Evolutionary conservation across 2,329 filamentous ascomycete species (phyloP).

Genomic region (Fusarium sp.): DNA sequence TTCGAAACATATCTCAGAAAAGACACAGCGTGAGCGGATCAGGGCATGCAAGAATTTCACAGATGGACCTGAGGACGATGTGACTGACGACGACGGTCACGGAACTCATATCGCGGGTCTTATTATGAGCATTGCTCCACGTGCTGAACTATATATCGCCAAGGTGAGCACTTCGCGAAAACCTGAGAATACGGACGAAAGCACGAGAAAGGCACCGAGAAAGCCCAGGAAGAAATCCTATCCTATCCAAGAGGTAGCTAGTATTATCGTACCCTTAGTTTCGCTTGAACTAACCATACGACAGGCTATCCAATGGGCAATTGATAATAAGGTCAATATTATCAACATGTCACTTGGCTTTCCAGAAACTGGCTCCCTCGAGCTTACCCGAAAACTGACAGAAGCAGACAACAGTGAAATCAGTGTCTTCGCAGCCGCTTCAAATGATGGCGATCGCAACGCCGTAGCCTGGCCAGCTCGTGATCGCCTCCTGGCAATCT

Average conservation of each 20-base stretch:
- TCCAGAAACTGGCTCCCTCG: conserved; percentile 17
- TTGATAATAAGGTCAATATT: conserved; percentile 24
- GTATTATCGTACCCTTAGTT: too few relatives aligned
- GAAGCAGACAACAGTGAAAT: conserved; percentile 13
- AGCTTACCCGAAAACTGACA: conserved; percentile 15
- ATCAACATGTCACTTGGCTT: conserved; percentile 34
- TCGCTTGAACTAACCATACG: neutral
- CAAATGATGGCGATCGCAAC: conserved; percentile 27
- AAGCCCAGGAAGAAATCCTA: neutral
- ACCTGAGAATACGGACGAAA: neutral
- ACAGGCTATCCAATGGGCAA: conserved; percentile 29
- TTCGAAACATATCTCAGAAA: conserved; percentile 1
- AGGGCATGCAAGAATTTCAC: conserved; percentile 25
- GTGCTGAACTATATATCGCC: conserved; percentile 27
- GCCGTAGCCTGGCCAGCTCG: conserved; percentile 31
- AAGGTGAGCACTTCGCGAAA: conserved; percentile 12
- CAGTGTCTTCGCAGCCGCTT: conserved; percentile 30
- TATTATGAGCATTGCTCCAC: conserved; percentile 25
- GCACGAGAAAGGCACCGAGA: neutral
- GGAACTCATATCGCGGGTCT: conserved; percentile 31
- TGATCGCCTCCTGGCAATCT: conserved; percentile 21
- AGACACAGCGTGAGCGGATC: conserved; percentile 20
- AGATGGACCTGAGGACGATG: conserved; percentile 11
- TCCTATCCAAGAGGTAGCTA: conserved; percentile 1
- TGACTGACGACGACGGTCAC: conserved; percentile 20